Percentiles rank a stretch among this genome's conserved stretches.
These are phyloP conservation scores for Grammothele lineata DNA, from an alignment of 768 basidiomycete species.

Conservation along the genomic window DNA sequence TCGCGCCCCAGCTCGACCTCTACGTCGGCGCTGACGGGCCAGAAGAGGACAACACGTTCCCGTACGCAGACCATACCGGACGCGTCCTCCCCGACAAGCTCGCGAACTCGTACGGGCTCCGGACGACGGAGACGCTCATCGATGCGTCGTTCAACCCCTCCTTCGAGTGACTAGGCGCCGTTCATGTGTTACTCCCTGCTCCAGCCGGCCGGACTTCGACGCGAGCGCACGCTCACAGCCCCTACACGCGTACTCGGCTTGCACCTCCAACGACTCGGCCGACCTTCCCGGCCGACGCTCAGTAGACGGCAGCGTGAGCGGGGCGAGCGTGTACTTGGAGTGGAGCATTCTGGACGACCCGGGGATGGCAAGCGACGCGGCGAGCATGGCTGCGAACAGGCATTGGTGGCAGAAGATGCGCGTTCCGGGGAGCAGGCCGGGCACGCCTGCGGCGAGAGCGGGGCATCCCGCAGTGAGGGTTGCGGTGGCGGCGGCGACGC, in stretches of 20 bases:
- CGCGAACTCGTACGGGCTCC: conserved; percentile 50
- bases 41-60: conserved; percentile 10
- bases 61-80: conserved; percentile 14
- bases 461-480: neutral
- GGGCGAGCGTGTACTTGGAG: conserved; percentile 10
- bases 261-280: conserved; percentile 4
- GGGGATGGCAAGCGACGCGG: neutral
- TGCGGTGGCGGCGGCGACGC: conserved; percentile 7
- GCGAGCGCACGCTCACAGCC: neutral
- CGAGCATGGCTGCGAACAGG: conserved; percentile 1
- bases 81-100: conserved; percentile 33
- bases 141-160: conserved; percentile 78
- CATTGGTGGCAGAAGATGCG: conserved; percentile 22
- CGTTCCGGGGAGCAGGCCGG: conserved; percentile 7
- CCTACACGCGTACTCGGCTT: neutral
- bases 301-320: conserved; percentile 14
- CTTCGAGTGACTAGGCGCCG: conserved; percentile 23
- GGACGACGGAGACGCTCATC: conserved; percentile 68
- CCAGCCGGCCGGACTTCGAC: conserved; percentile 1
- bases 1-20: conserved; percentile 47
- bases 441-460: conserved; percentile 2
- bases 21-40: conserved; percentile 23
- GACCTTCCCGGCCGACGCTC: conserved; percentile 11
- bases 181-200: conserved; percentile 26
- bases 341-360: conserved; percentile 2